phyloP scores from a whole-genome alignment of 1,284 basidiomycete genomes.

The Sanguinoderma infundibulare region DNA sequence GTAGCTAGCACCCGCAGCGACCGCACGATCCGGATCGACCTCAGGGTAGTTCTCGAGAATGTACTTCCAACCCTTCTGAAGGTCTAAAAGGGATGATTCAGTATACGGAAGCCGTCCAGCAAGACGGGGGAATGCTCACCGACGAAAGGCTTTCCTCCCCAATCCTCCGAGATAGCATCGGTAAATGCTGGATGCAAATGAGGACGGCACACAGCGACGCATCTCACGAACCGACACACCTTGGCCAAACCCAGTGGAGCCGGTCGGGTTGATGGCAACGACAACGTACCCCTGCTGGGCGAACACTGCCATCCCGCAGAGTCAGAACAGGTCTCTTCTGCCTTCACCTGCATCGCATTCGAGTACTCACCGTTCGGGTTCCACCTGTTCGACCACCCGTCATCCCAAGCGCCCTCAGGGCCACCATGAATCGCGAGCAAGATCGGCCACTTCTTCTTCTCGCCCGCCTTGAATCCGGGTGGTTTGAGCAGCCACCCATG shows the following conservation, averaged over 20 bases:
- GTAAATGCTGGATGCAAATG: conserved; percentile 62
- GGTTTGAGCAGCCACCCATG: conserved; percentile 88
- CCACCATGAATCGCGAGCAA: conserved; percentile 81
- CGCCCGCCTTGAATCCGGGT: conserved; percentile 66
- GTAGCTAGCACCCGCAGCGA: conserved; percentile 82
- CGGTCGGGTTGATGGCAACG: conserved; percentile 87
- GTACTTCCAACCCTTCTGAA: conserved; percentile 78
- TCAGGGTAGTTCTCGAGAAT: conserved; percentile 74
- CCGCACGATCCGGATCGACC: conserved; percentile 82
- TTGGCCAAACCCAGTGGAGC: conserved; percentile 89
- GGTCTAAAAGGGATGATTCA: conserved; percentile 46
- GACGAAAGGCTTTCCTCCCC: conserved; percentile 86
- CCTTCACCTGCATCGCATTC: background rate
- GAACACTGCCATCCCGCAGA: conserved; percentile 58
- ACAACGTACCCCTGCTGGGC: conserved; percentile 86
- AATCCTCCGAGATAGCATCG: conserved; percentile 78
- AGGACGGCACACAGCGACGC: background rate
- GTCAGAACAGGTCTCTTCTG: background rate
- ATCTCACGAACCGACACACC: conserved; percentile 40
- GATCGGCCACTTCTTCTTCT: conserved; percentile 77
- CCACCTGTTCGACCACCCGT: conserved; percentile 87
- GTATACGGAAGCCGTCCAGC: too few relatives aligned
- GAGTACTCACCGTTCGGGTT: conserved; percentile 72
- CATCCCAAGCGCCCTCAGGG: conserved; percentile 82
- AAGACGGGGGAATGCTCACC: conserved; percentile 1